Conservation (phyloP, 768 basidiomycete species). For the Cyclocybe aegerita region DNA sequence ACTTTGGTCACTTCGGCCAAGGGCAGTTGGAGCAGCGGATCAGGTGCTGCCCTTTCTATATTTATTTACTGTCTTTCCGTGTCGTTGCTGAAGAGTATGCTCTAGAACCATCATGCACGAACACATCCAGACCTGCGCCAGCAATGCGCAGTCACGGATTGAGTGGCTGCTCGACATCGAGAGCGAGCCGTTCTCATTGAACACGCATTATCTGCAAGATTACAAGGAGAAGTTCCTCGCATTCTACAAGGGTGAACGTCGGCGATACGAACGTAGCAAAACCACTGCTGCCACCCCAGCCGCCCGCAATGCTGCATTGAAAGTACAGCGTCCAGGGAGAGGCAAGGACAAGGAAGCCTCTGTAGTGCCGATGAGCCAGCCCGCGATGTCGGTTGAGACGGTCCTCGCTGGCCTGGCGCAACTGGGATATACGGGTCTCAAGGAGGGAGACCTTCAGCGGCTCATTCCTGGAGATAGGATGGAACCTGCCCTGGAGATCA, state of each 20-base stretch:
- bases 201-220: constrained; percentile 48
- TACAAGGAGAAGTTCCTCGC: constrained; percentile 42
- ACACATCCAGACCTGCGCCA: constrained; percentile 45
- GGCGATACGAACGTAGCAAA: constrained; percentile 24
- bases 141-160: constrained; percentile 37
- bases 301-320: too few species aligned
- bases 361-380: background rate
- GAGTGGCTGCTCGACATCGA: constrained; percentile 52
- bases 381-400: constrained; percentile 26
- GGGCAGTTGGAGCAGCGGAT: constrained; percentile 53
- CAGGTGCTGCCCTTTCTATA: constrained; percentile 16
- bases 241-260: constrained; percentile 45
- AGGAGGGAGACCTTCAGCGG: constrained; percentile 42
- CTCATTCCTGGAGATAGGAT: constrained; percentile 48
- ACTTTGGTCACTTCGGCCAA: constrained; percentile 54
- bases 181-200: constrained; percentile 47
- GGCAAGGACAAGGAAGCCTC: constrained; percentile 10
- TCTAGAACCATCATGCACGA: constrained; percentile 36
- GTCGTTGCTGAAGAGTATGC: background rate
- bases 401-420: constrained; percentile 32
- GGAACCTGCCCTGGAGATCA: constrained; percentile 59
- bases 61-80: background rate
- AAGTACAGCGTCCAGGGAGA: too few species aligned
- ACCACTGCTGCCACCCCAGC: constrained; percentile 21
- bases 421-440: constrained; percentile 36